Conservation (phyloP, 1,284 basidiomycete species). For the Takashimella koratensis region DNA sequence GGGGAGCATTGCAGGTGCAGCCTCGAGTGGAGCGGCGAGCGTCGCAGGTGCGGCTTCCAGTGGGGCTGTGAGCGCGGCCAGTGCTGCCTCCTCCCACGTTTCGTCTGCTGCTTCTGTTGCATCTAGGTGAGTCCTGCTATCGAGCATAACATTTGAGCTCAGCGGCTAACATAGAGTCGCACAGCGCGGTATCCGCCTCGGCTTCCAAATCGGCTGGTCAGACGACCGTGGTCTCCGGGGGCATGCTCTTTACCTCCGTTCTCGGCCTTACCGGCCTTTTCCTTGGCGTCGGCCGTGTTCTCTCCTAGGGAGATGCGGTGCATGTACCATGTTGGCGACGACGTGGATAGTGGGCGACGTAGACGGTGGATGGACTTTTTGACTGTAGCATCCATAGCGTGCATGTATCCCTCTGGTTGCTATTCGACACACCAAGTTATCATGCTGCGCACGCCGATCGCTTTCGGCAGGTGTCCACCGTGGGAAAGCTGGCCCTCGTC, state of each 20-base stretch:
- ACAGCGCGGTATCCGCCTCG: not conserved
- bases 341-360: too few relatives aligned
- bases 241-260: not conserved
- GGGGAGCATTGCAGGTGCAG: conserved; percentile 4
- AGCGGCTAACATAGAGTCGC: not conserved
- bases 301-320: too few relatives aligned
- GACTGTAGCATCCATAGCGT: too few relatives aligned
- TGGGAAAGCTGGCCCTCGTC: too few relatives aligned
- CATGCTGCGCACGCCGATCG: too few relatives aligned
- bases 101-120: not conserved
- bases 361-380: too few relatives aligned
- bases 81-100: not conserved
- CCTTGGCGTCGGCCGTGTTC: not conserved
- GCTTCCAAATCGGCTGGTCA: not conserved
- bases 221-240: not conserved
- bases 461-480: too few relatives aligned
- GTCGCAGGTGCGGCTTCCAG: conserved; percentile 4
- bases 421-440: too few relatives aligned
- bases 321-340: too few relatives aligned
- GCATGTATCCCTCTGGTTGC: too few relatives aligned
- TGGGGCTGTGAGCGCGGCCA: conserved; percentile 5
- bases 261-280: not conserved
- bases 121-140: not conserved
- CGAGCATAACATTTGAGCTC: not conserved
- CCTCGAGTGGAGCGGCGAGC: conserved; percentile 6